Evolutionary conservation across 495 filamentous ascomycete species (phyloP).

Genomic region (Halenospora varia): DNA sequence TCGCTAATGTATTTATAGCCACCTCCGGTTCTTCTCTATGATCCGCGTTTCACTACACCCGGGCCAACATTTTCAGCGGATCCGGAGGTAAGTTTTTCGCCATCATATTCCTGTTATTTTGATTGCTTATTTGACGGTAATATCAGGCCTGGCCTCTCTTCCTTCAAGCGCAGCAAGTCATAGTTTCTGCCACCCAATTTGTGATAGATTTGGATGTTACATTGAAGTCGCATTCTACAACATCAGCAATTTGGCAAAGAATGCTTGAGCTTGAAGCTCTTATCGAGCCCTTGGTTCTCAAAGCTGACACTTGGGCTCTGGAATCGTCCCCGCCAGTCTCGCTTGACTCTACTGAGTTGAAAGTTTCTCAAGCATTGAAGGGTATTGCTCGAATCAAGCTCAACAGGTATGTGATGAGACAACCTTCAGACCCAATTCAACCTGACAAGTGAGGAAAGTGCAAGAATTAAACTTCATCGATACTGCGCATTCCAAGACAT

Average conservation of each 20-base stretch:
- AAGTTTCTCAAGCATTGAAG: slow-evolving; percentile 46
- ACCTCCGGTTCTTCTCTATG: slow-evolving; percentile 50
- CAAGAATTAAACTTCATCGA: slow-evolving; percentile 57
- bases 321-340: slow-evolving; percentile 33
- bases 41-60: slow-evolving; percentile 52
- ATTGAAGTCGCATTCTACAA: slow-evolving; percentile 2
- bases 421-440: background rate
- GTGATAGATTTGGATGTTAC: slow-evolving; percentile 30
- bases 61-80: slow-evolving; percentile 50
- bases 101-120: background rate
- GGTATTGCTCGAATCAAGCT: slow-evolving; percentile 54
- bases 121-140: too few species aligned
- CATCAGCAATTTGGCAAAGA: slow-evolving; percentile 33
- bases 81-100: slow-evolving; percentile 39
- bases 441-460: slow-evolving; percentile 32
- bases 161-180: slow-evolving; percentile 53
- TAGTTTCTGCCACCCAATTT: slow-evolving; percentile 53
- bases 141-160: slow-evolving; percentile 53
- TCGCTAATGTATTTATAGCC: slow-evolving; percentile 33
- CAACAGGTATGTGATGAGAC: slow-evolving; percentile 39
- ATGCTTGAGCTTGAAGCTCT: slow-evolving; percentile 53
- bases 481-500: slow-evolving; percentile 58
- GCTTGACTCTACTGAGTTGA: slow-evolving; percentile 42
- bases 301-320: slow-evolving; percentile 37
- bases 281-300: slow-evolving; percentile 42